Base-by-base conservation (phyloP, 176 grass and related monocot genomes). In the Zea luxurians region DNA sequence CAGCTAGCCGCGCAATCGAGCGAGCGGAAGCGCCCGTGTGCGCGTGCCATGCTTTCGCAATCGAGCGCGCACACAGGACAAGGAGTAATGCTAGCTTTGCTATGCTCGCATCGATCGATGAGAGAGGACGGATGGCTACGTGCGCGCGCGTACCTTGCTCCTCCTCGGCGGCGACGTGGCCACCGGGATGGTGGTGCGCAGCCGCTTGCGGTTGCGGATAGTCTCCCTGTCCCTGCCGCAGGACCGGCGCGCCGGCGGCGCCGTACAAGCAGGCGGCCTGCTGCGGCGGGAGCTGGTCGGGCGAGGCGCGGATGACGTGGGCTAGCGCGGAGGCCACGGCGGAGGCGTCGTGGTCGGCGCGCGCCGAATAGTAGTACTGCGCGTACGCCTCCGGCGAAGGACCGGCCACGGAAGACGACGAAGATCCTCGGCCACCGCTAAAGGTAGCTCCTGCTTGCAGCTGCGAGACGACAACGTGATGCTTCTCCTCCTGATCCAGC, bases 291-390 rank as follows among this genome's bases (percentile, higher is more conserved):
- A 2, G 54, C 57, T 80, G 77, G n/a, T 81, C 78, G 3, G 87
- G 84, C 48, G 79, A 79, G 35, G 90, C 81, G 79, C 90, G 60
- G 81, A 99, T 96, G 50, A 97, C 94, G 71, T 91, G 89, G 50
- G 89, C 71, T 6, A 98, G 91, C 48, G 96, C 96, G 50, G 96
- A 94, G 47, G 93, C 96, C 92, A 98, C 92, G 73, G 85, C 89
- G 48, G 89, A 68, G 55, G 92, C 82, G 80, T 98, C 89, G 35
- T 90, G 55, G 82, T 94, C 87, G 20, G 89, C 89, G 49, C 95
- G 95, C 16, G 85, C 78, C 71, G 71, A 20, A 79, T 84, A 90
- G 21, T 89, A 93, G 88, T 90, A 92, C 78, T 81, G 82, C 72
- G 82, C 87, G 78, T 89, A 89, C 10, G 72, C 78, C 59, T 77